Base-by-base conservation (phyloP, 148 eudicot species). In the Diospyros lotus region DNA sequence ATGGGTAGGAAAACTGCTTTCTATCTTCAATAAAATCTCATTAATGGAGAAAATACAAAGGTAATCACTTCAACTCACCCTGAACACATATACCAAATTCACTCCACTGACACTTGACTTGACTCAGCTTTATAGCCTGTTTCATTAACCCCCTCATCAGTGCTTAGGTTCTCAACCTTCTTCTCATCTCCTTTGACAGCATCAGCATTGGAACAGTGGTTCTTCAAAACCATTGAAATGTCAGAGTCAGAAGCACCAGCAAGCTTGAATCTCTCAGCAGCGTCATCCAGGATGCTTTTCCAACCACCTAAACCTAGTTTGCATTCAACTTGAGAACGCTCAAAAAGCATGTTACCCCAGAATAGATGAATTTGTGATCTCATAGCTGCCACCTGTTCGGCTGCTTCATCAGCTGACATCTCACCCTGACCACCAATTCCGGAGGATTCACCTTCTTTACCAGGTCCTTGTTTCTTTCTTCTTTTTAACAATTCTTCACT, bases 211-310 rank as follows among this genome's bases (percentile, higher is more conserved):
- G 96, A 92, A 72, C 96, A 90, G 82, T 92, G 97, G 72, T 92
- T 95, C 75, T 87, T 92, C 59, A 83, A 77, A 72, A 95, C 93
- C 1, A 89, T 82, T 39, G 88, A 76, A 69, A 92, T 92, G 72
- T 95, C 97, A n/a, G 84, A 68, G 74, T 95, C 96, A 14, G 98
- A 90, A 73, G 98, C 98, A 53, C 97, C 97, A 65, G 97, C 98
- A 81, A 92, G 88, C 81, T 92, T 89, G 58, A 95, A 95, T 39
- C 93, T 80, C 80, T 84, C 97, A 9, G 88, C 90, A 40, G 98
- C 91, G 18, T 70, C 84, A 58, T 92, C 96, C 64, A 95, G 78
- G 58, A 86, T 83, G 86, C 90, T 72, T 56, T 84, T 86, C 97
- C 98, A 95, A 68, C 81, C 80, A 39, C 80, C 71, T 60, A 79